Evolutionary conservation across 345 rosid species (phyloP).

Genomic region (Barbarea vulgaris): DNA sequence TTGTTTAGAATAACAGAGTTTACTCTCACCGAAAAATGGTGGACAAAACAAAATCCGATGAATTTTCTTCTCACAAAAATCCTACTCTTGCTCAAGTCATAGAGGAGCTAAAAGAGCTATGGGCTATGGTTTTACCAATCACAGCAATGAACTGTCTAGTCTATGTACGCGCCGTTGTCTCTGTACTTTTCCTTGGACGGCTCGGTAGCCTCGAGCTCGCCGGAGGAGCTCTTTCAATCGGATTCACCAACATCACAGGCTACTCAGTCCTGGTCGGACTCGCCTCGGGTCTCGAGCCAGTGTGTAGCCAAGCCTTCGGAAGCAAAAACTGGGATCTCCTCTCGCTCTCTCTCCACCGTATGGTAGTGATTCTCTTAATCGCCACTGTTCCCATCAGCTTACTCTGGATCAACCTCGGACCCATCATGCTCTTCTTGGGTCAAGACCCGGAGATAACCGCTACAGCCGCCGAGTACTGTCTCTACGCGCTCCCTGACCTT

Average conservation of each 20-base stretch:
- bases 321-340: constrained; percentile 91
- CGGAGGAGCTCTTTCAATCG: constrained; percentile 94
- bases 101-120: constrained; percentile 83
- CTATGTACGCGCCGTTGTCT: constrained; percentile 74
- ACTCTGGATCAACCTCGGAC: constrained; percentile 83
- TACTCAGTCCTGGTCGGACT: constrained; percentile 92
- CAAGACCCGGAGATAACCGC: constrained; percentile 83
- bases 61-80: constrained; percentile 47
- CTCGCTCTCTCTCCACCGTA: constrained; percentile 78
- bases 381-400: constrained; percentile 79
- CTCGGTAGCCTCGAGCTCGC: constrained; percentile 95
- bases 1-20: too few species aligned
- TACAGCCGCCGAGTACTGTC: constrained; percentile 78
- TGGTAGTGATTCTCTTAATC: constrained; percentile 77
- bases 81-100: constrained; percentile 64
- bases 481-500: constrained; percentile 92
- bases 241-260: constrained; percentile 97
- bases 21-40: constrained; percentile 52
- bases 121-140: constrained; percentile 89
- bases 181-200: constrained; percentile 85
- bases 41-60: constrained; percentile 46
- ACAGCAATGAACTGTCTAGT: constrained; percentile 88
- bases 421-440: constrained; percentile 82
- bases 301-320: constrained; percentile 96
- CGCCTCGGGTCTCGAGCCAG: constrained; percentile 96